Base-by-base conservation (phyloP, 306 rosid genomes). In the Cucurbita argyrosperma region DNA sequence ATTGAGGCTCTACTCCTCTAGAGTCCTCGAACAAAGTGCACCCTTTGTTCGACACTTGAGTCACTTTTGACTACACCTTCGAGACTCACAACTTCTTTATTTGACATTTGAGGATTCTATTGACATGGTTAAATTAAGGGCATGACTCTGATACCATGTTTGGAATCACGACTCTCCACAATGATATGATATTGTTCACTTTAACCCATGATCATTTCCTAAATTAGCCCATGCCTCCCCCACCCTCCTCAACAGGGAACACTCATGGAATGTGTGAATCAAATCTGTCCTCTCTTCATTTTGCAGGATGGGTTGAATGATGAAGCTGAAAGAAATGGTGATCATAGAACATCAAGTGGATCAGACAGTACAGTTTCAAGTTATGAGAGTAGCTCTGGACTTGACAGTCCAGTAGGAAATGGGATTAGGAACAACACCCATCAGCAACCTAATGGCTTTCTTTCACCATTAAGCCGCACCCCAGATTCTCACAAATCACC, bases 301-400 rank as follows among this genome's bases (percentile, higher is more conserved):
- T 71, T 56, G 47, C 84, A 94, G 99, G 96, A 83, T 74, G 87
- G 73, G 5, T 74, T 86, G 43, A 61, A 74, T 50, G 82, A 85
- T 77, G 80, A 62, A 74, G 81, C 77, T 26, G 71, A 72, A 70
- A 82, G 82, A 19, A 82, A 81, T 79, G 78, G 84, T 69, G 86
- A 77, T 59, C 81, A 78, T 72, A 85, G 91, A 82, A 89, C 89
- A 72, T 91, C 97, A 3, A 86, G 93, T 55, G 99, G 84, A 79
- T 94, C 99, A 10, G 99, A 94, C 80, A 81, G 87, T 59, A 94
- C 99, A 16, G 78, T 91, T 80, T 91, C 96, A 50, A 87, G 99
- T 73, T 89, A 97, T 3, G 99, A 94, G 80, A 89, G 96, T 74
- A 88, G 96, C 83, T 94, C 89, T 15, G 99, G 92, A 80, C 87